phyloP scores from a whole-genome alignment of 768 basidiomycete genomes.

The Lactifluus pinguis region DNA sequence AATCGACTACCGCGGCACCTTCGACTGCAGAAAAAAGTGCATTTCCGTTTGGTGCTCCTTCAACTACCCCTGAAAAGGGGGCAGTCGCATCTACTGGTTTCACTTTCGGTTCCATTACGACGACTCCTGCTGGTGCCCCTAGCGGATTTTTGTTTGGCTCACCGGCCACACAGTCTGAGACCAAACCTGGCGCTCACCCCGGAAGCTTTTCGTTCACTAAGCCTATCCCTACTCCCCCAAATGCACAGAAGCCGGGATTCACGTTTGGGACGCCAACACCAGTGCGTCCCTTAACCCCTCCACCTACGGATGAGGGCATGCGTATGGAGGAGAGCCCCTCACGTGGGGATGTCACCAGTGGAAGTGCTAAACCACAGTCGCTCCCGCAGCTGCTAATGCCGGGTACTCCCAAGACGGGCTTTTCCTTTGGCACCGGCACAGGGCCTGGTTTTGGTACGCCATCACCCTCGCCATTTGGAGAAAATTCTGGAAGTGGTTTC shows the following conservation, averaged over 20 bases:
- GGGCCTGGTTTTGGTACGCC: slow-evolving; percentile 6
- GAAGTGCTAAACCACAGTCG: slow-evolving; percentile 14
- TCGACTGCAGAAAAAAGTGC: slow-evolving; percentile 5
- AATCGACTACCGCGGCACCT: neutral
- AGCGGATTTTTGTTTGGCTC: slow-evolving; percentile 10
- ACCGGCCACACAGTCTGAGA: slow-evolving; percentile 21
- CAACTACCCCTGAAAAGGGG: slow-evolving; percentile 18
- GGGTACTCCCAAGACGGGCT: slow-evolving; percentile 6
- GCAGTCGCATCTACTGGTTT: slow-evolving; percentile 11
- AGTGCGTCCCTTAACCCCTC: slow-evolving; percentile 54
- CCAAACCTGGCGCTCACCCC: neutral
- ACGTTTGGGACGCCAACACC: slow-evolving; percentile 38
- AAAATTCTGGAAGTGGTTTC: slow-evolving; percentile 25
- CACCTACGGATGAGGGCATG: slow-evolving; percentile 56
- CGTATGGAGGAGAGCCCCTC: slow-evolving; percentile 79
- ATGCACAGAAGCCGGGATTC: slow-evolving; percentile 37
- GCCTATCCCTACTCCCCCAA: slow-evolving; percentile 20
- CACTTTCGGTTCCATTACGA: slow-evolving; percentile 7
- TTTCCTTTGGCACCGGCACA: slow-evolving; percentile 8
- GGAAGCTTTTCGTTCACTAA: slow-evolving; percentile 41
- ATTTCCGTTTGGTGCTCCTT: slow-evolving; percentile 17
- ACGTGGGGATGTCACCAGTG: slow-evolving; percentile 33
- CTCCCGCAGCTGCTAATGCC: slow-evolving; percentile 16
- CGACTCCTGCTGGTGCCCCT: slow-evolving; percentile 3
- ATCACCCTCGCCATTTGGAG: slow-evolving; percentile 12